Evolutionary conservation across 768 basidiomycete species (phyloP).

Genomic region (Porphyrellus cyaneotinctus): DNA sequence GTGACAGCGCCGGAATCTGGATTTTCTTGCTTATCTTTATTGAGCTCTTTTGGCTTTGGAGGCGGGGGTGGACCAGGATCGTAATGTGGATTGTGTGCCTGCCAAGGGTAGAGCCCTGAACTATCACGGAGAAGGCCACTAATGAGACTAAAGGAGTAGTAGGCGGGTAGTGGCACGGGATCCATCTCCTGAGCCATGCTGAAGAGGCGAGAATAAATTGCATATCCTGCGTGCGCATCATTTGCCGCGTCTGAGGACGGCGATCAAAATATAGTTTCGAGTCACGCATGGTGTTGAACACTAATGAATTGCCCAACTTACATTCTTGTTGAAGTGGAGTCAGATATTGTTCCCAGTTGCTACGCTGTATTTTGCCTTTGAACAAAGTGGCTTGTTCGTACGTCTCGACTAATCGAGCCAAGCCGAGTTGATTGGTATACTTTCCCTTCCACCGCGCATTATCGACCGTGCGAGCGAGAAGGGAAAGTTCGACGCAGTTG

Average conservation of each 20-base stretch:
- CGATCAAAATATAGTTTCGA: slow-evolving; percentile 7
- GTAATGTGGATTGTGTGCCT: slow-evolving; percentile 58
- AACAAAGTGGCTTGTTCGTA: slow-evolving; percentile 50
- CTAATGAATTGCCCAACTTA: slow-evolving; percentile 32
- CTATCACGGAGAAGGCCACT: slow-evolving; percentile 44
- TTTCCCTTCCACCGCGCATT: slow-evolving; percentile 69
- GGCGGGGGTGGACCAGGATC: slow-evolving; percentile 68
- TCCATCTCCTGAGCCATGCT: slow-evolving; percentile 39
- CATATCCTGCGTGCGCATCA: slow-evolving; percentile 64
- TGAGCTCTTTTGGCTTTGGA: slow-evolving; percentile 32
- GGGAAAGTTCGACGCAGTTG: slow-evolving; percentile 64
- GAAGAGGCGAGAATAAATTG: slow-evolving; percentile 45
- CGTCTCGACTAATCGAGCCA: slow-evolving; percentile 58
- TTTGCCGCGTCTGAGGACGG: slow-evolving; percentile 57
- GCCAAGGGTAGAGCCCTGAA: slow-evolving; percentile 40
- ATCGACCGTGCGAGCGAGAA: slow-evolving; percentile 68
- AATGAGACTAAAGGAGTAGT: slow-evolving; percentile 56
- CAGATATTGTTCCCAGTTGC: slow-evolving; percentile 65
- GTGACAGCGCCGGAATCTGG: background rate
- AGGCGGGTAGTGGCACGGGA: slow-evolving; percentile 32
- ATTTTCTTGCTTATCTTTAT: slow-evolving; percentile 2
- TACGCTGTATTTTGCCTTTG: slow-evolving; percentile 60
- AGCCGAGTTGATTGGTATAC: slow-evolving; percentile 56
- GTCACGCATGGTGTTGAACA: background rate
- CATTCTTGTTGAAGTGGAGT: slow-evolving; percentile 51